phyloP scores from a whole-genome alignment of 2,329 filamentous ascomycete genomes.

The Fusarium miscanthi region DNA sequence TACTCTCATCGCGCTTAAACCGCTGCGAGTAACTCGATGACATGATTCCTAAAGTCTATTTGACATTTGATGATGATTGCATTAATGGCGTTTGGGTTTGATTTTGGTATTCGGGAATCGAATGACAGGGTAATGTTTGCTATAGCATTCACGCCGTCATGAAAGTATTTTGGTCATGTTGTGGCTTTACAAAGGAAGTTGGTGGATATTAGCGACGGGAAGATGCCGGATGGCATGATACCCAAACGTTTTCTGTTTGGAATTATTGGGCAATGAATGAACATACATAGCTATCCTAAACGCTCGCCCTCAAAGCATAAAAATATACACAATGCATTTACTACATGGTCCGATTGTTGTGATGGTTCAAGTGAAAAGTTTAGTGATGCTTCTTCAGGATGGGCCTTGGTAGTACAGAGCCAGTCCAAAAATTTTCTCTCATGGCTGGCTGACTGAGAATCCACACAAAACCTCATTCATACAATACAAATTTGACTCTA shows the following conservation, averaged over 20 bases:
- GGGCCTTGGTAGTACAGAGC: constrained; percentile 21
- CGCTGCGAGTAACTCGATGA: constrained; percentile 17
- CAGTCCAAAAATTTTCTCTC: constrained; percentile 41
- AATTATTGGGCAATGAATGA: constrained; percentile 8
- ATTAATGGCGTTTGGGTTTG: constrained; percentile 44
- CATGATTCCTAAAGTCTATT: constrained; percentile 32
- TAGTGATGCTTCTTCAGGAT: constrained; percentile 2
- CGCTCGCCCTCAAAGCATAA: constrained; percentile 9
- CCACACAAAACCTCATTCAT: constrained; percentile 37
- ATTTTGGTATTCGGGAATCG: constrained; percentile 28
- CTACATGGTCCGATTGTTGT: background rate
- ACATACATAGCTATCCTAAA: constrained; percentile 24
- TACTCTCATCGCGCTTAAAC: constrained; percentile 67
- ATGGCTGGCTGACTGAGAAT: constrained; percentile 34
- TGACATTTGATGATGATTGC: constrained; percentile 42
- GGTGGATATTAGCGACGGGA: constrained; percentile 23
- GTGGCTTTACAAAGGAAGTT: constrained; percentile 8
- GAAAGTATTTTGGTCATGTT: constrained; percentile 21
- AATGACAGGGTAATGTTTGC: constrained; percentile 10
- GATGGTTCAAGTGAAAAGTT: background rate
- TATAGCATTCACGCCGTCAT: constrained; percentile 20
- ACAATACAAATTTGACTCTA: background rate
- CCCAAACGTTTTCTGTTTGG: constrained; percentile 26
- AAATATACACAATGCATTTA: constrained; percentile 18
- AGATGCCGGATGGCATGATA: constrained; percentile 42